Evolutionary conservation across 2,329 filamentous ascomycete species (phyloP), one percentile per base, ranked within the genome.

Genomic region (Beauveria bassiana): DNA sequence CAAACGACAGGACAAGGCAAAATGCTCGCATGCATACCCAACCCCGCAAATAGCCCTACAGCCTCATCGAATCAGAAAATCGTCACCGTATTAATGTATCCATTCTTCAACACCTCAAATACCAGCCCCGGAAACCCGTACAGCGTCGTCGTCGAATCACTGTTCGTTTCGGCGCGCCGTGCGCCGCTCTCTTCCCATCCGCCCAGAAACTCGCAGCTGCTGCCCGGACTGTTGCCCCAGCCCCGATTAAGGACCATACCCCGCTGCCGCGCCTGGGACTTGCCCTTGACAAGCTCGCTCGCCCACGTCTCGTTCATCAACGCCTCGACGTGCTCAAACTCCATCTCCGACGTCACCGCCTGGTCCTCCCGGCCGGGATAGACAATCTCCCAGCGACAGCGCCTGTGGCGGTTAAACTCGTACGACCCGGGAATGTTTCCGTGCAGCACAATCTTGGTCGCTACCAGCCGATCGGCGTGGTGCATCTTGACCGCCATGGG

Each of bases 401-500:
- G 86, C 20, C 93, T 87, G 73, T 98, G 92, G 5, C 95, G 86
- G 74, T 99, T 98, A 77, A 99, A 99, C 12, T 93, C 90, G 72
- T 97, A 98, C 1, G 92, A 96, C 0, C 95, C 95, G 1, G 95
- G 95, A 2, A 98, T 86, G 69, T 99, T 99, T 49, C 90, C 91
- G 72, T 99, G 95, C 2, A 99, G 81, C 20, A 98, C 85, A n/a
- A 99, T 73, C 71, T 98, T 98, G 0, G 90, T 95, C 6, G 90
- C 93, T 0, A 95, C 91, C 12, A 96, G 80, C 46, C 88, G 86
- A 62, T 91, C 86, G 0, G 83, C 74, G 1, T 74, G 75, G 42
- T 75, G 74, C 1, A 71, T 74, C 64, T 76, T 77, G 66, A 82
- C 71, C 3, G 68, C 65, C 22, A 65, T 71, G 12, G 40, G 8